phyloP scores from a whole-genome alignment of 441 rosid species.

The Erodium trifolium region DNA sequence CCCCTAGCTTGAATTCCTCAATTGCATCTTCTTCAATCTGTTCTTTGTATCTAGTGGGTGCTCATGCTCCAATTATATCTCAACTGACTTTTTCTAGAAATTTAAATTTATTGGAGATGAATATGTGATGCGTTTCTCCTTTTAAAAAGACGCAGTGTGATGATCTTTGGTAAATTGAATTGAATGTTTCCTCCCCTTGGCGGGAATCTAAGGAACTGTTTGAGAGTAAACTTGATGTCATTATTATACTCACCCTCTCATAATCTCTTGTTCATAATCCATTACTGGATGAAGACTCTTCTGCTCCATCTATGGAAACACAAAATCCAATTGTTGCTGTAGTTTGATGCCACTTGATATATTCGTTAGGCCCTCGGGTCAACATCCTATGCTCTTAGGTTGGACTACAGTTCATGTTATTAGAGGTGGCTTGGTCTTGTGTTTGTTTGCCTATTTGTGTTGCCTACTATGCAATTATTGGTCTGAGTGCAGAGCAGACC shows the following conservation, averaged over 20 bases:
- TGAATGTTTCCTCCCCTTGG: neutral
- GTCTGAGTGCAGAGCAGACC: neutral
- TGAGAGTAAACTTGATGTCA: neutral
- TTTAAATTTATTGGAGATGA: neutral
- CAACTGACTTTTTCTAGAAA: neutral
- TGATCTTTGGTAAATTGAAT: neutral
- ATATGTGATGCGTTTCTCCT: neutral
- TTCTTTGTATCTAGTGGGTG: neutral
- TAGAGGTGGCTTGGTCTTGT: neutral
- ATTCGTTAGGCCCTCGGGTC: neutral
- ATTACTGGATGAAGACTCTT: neutral
- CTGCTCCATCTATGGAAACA: neutral
- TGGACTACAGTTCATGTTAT: neutral
- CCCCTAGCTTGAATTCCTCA: neutral
- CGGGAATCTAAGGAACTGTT: neutral
- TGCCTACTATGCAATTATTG: neutral
- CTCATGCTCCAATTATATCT: neutral
- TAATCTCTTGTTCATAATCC: neutral
- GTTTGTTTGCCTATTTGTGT: neutral
- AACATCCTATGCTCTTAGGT: neutral
- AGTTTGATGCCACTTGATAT: neutral
- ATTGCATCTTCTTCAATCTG: neutral
- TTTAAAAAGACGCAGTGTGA: neutral
- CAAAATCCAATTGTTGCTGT: neutral
- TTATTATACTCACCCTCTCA: neutral